A percentile compares a stretch with the other conserved stretches of the same genome.
Evolutionary conservation across 1,139 yeast species (phyloP).

Genomic region (Suhomyces anneliseae): DNA sequence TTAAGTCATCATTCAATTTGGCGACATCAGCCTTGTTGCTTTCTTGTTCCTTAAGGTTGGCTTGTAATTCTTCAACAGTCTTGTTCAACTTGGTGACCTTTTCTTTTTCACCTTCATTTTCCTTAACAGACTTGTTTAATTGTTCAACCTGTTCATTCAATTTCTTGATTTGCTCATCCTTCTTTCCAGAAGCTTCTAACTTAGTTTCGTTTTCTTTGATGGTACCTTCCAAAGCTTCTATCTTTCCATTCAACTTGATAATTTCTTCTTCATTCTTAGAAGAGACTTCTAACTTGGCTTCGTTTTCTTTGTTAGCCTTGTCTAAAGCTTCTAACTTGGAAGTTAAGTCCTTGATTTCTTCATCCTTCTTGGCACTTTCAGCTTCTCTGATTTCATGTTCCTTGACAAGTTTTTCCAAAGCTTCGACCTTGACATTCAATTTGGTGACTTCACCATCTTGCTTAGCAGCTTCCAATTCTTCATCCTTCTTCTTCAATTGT

Average conservation of each 20-base stretch:
- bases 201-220: background rate
- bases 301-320: background rate
- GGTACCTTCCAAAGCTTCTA: background rate
- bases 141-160: background rate
- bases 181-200: slow-evolving; percentile 1
- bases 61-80: background rate
- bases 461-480: background rate
- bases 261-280: background rate
- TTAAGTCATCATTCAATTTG: background rate
- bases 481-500: background rate
- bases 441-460: too few species aligned
- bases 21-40: background rate
- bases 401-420: background rate
- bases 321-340: background rate
- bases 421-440: background rate
- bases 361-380: slow-evolving; percentile 1
- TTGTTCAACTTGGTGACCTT: background rate
- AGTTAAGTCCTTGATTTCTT: background rate
- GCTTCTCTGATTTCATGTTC: background rate
- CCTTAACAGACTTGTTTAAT: background rate
- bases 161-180: background rate
- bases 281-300: background rate
- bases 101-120: background rate
- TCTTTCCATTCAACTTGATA: background rate
- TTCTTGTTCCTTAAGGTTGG: background rate